Evolutionary conservation across 2,329 filamentous ascomycete genomes (phyloP), one percentile per base, ranked within the genome.

Genomic region (Escovopsis sp.): DNA sequence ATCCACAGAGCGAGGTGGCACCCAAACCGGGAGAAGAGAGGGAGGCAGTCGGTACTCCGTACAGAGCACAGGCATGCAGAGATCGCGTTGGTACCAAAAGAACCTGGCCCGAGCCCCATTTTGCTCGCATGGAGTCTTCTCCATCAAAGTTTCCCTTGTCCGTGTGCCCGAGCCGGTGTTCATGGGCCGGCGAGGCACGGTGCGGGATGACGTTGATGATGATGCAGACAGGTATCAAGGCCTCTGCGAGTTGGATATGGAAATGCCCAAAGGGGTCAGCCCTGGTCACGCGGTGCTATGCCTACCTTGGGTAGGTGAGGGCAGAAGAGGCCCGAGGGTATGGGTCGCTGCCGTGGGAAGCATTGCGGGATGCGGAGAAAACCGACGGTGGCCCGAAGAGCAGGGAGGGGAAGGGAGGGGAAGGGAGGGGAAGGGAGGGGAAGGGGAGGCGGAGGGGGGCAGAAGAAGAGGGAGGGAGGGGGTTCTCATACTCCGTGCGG

Each of bases 191-290:
- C 19, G 30, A 33, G 31, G 31, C 23, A 19, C 19, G 21, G 31
- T 15, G 34, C 37, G 35, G 36, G 36, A 40, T 40, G 39, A 40
- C 39, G 39, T 40, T 37, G 39, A 37, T 34, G 18, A 10, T n/a
- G 31, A 27, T 28, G 21, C 16, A 10, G 28, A 31, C 7, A 31
- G 28, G 28, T 31, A 31, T 15, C 28, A 31, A 31, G 28, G 14
- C 5, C n/a, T 29, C 12, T 25, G 21, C 21, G 21, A 25, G 21
- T 25, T 25, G 21, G 21, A 9, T 9, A 9, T 9, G 21, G 11
- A 11, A 25, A 25, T 25, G 21, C 21, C 21, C 21, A 25, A 25
- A 25, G 21, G n/a, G n/a, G 21, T 25, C 21, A 25, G 21, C 21
- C 21, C 21, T 25, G 21, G 21, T 25, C 21, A 25, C 21, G 21